These are phyloP conservation scores for Castanopsis chinensis DNA, from an alignment of 306 rosid genomes.

Conservation along the genomic window DNA sequence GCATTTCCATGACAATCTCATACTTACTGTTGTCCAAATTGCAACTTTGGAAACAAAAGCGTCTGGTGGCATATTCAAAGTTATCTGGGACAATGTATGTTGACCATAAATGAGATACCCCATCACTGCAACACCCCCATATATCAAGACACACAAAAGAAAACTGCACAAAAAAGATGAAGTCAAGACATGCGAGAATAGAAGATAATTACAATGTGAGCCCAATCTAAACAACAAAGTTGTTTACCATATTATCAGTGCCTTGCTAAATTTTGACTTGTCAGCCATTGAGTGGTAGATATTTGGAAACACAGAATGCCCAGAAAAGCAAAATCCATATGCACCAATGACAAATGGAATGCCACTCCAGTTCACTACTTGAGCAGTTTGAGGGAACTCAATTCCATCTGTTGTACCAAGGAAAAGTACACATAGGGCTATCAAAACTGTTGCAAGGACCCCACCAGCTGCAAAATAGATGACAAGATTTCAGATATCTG, in stretches of 20 bases:
- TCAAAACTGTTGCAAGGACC: slow-evolving; percentile 49
- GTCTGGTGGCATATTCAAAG: slow-evolving; percentile 62
- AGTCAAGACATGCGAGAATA: slow-evolving; percentile 1
- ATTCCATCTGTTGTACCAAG: slow-evolving; percentile 58
- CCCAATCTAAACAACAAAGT: not conserved
- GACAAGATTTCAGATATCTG: slow-evolving; percentile 12
- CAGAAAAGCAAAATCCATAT: slow-evolving; percentile 78
- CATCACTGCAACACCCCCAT: slow-evolving; percentile 58
- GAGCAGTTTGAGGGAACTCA: slow-evolving; percentile 59
- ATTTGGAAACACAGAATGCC: slow-evolving; percentile 81
- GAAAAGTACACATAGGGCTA: slow-evolving; percentile 44
- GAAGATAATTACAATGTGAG: not conserved
- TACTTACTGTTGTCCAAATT: slow-evolving; percentile 71
- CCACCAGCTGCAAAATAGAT: slow-evolving; percentile 69
- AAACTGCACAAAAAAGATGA: slow-evolving; percentile 47
- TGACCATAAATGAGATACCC: slow-evolving; percentile 83
- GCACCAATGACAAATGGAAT: slow-evolving; percentile 78
- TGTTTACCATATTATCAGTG: slow-evolving; percentile 40
- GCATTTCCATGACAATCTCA: slow-evolving; percentile 1
- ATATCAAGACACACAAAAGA: slow-evolving; percentile 48
- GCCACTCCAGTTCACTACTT: slow-evolving; percentile 58
- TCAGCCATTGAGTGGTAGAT: slow-evolving; percentile 86
- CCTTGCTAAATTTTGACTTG: slow-evolving; percentile 56
- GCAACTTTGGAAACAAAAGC: slow-evolving; percentile 59
- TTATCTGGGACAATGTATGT: slow-evolving; percentile 61